Evolutionary conservation across 345 rosid genomes (phyloP).

Genomic region (Tarenaya hassleriana): DNA sequence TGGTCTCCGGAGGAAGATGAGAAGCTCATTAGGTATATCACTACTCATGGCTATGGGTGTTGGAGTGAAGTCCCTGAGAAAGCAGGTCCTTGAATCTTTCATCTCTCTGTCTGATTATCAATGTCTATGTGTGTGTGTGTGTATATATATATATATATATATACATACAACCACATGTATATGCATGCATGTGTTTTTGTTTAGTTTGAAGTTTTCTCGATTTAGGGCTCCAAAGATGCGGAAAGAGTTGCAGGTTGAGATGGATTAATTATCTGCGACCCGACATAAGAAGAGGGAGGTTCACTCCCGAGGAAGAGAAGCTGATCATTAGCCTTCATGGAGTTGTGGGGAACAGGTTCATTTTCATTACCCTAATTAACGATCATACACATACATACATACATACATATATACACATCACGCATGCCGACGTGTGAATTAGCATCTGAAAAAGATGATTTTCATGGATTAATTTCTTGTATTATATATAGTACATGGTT

Average conservation of each 20-base stretch:
- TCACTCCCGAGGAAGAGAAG: constrained; percentile 95
- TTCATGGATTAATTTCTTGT: too few relatives aligned
- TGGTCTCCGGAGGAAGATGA: constrained; percentile 99
- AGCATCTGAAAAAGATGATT: too few relatives aligned
- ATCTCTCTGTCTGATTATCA: not conserved
- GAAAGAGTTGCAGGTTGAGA: constrained; percentile 90
- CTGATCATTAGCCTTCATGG: constrained; percentile 96
- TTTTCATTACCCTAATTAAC: not conserved
- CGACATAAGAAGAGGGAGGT: constrained; percentile 94
- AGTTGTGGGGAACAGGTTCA: constrained; percentile 95
- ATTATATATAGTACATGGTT: too few relatives aligned
- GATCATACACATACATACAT: constrained; percentile 7
- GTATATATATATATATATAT: not conserved
- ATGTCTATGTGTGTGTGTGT: too few relatives aligned
- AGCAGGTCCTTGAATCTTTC: constrained; percentile 49
- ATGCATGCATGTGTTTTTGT: too few relatives aligned
- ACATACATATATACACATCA: not conserved
- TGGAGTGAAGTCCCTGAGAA: constrained; percentile 99
- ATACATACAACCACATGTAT: not conserved
- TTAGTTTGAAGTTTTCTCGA: not conserved
- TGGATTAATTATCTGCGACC: constrained; percentile 99
- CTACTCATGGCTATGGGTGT: constrained; percentile 92
- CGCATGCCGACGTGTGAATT: too few relatives aligned
- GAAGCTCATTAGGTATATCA: constrained; percentile 87
- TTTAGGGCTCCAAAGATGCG: constrained; percentile 93